Percentiles rank a stretch among this genome's conserved stretches.
Conservation (phyloP, 1,139 yeast species). For the Taphrina wiesneri region DNA sequence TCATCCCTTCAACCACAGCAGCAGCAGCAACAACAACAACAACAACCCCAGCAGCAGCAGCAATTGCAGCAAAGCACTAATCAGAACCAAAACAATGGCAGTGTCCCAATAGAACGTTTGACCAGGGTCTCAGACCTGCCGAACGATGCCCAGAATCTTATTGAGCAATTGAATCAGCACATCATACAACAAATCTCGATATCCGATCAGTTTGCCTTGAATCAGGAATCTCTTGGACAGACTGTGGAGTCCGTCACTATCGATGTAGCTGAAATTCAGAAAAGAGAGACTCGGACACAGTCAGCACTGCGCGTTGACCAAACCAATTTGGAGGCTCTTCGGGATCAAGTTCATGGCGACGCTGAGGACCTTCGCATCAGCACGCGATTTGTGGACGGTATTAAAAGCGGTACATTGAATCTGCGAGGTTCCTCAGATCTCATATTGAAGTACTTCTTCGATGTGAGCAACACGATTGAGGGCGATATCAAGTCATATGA, state of each 20-base stretch:
- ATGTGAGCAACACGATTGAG: constrained; percentile 55
- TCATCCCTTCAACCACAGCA: constrained; percentile 7
- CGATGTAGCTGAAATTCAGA: constrained; percentile 71
- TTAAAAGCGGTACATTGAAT: constrained; percentile 67
- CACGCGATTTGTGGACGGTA: constrained; percentile 63
- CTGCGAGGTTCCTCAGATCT: constrained; percentile 55
- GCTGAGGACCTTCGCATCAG: constrained; percentile 63
- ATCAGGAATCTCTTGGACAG: constrained; percentile 63
- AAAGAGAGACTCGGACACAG: constrained; percentile 62
- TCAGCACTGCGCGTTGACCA: constrained; percentile 70
- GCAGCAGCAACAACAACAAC: constrained; percentile 18
- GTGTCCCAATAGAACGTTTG: constrained; percentile 64
- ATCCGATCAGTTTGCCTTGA: constrained; percentile 73
- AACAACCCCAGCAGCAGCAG: not conserved
- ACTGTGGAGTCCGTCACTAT: constrained; percentile 78
- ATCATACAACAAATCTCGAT: constrained; percentile 80
- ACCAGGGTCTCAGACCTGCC: constrained; percentile 88
- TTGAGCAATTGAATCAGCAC: constrained; percentile 79
- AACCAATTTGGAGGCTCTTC: constrained; percentile 48
- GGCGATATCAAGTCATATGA: constrained; percentile 68
- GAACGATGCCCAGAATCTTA: constrained; percentile 66
- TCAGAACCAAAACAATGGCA: constrained; percentile 32
- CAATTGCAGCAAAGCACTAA: constrained; percentile 35
- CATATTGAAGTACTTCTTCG: constrained; percentile 57
- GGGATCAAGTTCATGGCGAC: constrained; percentile 46